Conservation (phyloP, 257 asterid species). For the Plantago ovata region DNA sequence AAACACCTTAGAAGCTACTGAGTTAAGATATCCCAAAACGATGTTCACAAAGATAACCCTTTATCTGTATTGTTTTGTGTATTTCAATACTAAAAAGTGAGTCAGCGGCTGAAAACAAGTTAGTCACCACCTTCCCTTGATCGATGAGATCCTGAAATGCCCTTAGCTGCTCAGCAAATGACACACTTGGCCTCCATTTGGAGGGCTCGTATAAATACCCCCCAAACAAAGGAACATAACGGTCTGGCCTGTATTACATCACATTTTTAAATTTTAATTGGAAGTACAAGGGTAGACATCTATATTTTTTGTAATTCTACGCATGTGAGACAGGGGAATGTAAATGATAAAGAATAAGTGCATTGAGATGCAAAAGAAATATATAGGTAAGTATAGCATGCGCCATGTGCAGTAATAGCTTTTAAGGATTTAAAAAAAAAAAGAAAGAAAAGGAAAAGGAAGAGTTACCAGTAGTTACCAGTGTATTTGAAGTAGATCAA, state of each 20-base stretch:
- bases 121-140: constrained; percentile 69
- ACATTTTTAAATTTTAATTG: constrained; percentile 12
- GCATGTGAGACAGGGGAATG: too few species aligned
- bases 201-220: constrained; percentile 63
- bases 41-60: too few species aligned
- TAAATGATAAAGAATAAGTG: too few species aligned
- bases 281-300: not conserved
- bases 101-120: constrained; percentile 11
- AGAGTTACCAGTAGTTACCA: constrained; percentile 68
- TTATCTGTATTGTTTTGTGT: not conserved
- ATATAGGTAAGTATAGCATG: too few species aligned
- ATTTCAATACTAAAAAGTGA: constrained; percentile 9
- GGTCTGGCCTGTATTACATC: constrained; percentile 70
- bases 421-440: too few species aligned
- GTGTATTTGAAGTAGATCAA: constrained; percentile 92
- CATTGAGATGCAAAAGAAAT: too few species aligned
- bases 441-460: not conserved
- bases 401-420: too few species aligned
- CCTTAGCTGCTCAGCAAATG: constrained; percentile 74
- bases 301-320: too few species aligned
- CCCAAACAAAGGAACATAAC: constrained; percentile 82
- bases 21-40: too few species aligned
- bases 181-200: constrained; percentile 78
- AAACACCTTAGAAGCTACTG: too few species aligned
- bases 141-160: constrained; percentile 79